Base-by-base conservation (phyloP, 2,329 filamentous ascomycete genomes). In the Scleromitrula shiraiana region DNA sequence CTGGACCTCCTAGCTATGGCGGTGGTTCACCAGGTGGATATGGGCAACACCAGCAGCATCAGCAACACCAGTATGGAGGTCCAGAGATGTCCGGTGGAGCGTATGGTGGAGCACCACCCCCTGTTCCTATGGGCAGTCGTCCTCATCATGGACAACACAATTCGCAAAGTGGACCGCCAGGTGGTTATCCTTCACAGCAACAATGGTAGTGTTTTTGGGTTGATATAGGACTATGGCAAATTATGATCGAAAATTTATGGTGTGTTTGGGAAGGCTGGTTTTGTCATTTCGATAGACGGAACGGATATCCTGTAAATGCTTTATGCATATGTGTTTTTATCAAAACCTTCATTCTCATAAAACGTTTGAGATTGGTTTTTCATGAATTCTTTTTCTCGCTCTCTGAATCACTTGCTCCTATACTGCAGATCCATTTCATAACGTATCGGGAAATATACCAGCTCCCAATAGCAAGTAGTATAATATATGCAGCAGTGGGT, bases 401-500 rank as follows among this genome's bases (percentile, higher is more conserved):
- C 6, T 45, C 32, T 1, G 17, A 38, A 2, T 46, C 30, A 29
- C 50, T 15, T 14, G 44, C 36, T 29, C 42, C 53, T 19, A 59
- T 29, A 4, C 23, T 35, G 5, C 29, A 44, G 3, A 64, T 20
- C 57, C 56, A 60, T 17, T 39, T 48, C 23, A 49, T 58, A 17
- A 64, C 53, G 26, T 56, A 54, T 42, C 54, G 56, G 5, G 63
- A 53, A 10, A 64, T 27, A 44, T 52, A 55, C 57, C 59, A 63
- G 37, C 60, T 58, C n/a, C 57, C 56, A 46, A 64, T 53, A 12
- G 80, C 78, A 46, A 95, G 74, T 3, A 77, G 56, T 4, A 74
- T 59, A 46, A 94, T 73, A 65, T 89, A 95, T 29, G 68, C 69
- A 10, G 78, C 78, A 2, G 85, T 91, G 17, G 86, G 82, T 19